These are phyloP conservation scores for Syncephalastrum racemosum DNA, from an alignment of 371 early-diverging fungal species.

Conservation along the genomic window DNA sequence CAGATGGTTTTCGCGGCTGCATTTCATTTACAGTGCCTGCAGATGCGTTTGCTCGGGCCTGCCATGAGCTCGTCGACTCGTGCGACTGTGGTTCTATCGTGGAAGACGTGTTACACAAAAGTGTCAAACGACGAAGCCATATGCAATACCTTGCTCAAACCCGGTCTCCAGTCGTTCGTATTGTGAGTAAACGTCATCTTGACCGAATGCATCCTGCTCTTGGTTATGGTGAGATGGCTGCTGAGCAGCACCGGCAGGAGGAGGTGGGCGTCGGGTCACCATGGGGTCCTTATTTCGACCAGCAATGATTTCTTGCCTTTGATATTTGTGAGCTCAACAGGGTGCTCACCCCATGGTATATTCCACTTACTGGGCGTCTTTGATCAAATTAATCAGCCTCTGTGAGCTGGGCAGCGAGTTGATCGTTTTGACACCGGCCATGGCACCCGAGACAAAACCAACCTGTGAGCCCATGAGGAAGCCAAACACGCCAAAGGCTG, in stretches of 20 bases:
- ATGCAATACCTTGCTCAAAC: too few species aligned
- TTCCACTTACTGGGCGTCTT: constrained; percentile 44
- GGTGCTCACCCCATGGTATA: not conserved
- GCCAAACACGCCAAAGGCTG: constrained; percentile 39
- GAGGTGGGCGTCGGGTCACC: too few species aligned
- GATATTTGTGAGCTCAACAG: too few species aligned
- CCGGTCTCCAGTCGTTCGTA: too few species aligned
- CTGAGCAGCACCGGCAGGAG: too few species aligned
- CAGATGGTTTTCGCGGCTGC: not conserved
- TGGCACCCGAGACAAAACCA: constrained; percentile 45
- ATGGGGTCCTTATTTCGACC: too few species aligned
- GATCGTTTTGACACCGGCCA: constrained; percentile 42
- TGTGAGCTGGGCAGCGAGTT: constrained; percentile 42
- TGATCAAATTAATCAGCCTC: constrained; percentile 36
- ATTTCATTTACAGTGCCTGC: not conserved
- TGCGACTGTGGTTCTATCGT: not conserved
- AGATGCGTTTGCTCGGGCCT: too few species aligned
- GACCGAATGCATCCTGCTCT: too few species aligned
- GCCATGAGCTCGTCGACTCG: too few species aligned
- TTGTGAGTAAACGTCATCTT: too few species aligned
- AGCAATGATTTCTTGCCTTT: too few species aligned
- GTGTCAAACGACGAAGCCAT: not conserved
- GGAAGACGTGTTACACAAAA: not conserved
- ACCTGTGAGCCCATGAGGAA: constrained; percentile 49
- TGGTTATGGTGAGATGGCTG: too few species aligned